Conservation (phyloP, 129 eudicot species). For the Flaveria ramosissima region DNA sequence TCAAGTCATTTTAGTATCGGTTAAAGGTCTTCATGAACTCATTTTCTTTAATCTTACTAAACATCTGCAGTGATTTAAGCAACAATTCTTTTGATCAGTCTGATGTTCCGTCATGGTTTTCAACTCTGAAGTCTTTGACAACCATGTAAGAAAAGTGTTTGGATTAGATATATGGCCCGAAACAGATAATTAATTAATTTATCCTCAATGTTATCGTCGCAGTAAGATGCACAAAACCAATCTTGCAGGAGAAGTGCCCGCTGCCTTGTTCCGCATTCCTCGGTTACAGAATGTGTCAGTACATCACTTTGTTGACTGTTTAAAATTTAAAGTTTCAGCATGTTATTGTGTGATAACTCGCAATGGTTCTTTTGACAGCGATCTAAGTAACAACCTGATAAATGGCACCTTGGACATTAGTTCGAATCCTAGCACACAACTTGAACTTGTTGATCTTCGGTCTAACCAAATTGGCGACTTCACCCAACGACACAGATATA, state of each 20-base stretch:
- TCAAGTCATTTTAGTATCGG: background rate
- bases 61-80: conserved; percentile 51
- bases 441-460: conserved; percentile 67
- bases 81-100: conserved; percentile 44
- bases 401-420: conserved; percentile 60
- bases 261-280: conserved; percentile 51
- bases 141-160: conserved; percentile 44
- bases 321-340: background rate
- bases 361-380: conserved; percentile 16
- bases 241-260: conserved; percentile 60
- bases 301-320: background rate
- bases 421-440: conserved; percentile 45
- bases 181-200: background rate
- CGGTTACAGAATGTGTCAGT: conserved; percentile 64
- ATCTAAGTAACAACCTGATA: conserved; percentile 56
- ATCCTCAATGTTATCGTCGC: conserved; percentile 22
- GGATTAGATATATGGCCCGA: background rate
- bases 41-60: background rate
- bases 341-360: conserved; percentile 39
- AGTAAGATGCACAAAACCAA: conserved; percentile 50
- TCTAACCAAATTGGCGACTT: conserved; percentile 37
- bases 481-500: conserved; percentile 9
- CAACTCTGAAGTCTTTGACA: conserved; percentile 44
- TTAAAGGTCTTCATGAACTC: background rate
- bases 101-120: conserved; percentile 44